A percentile compares a stretch with the other conserved stretches of the same genome.
Conservation (phyloP, 2,329 filamentous ascomycete genomes). For the Xylaria sp. region DNA sequence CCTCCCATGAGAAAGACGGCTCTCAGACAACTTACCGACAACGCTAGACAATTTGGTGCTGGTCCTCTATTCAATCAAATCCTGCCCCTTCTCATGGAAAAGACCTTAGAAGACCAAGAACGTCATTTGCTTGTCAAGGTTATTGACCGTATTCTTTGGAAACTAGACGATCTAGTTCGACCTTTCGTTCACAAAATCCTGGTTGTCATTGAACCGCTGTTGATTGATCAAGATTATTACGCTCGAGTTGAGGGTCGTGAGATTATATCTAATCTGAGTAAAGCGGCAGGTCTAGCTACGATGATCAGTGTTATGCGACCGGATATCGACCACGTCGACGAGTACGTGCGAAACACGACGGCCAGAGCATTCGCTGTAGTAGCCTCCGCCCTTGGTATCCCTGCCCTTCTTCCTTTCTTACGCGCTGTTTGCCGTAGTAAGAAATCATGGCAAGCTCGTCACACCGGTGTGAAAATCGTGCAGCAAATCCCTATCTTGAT, state of each 20-base stretch:
- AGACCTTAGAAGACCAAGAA: slow-evolving; percentile 94
- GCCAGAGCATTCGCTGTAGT: slow-evolving; percentile 96
- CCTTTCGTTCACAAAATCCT: slow-evolving; percentile 98
- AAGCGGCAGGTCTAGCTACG: slow-evolving; percentile 91
- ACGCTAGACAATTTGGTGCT: slow-evolving; percentile 91
- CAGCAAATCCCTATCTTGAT: slow-evolving; percentile 98
- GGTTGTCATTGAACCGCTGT: slow-evolving; percentile 96
- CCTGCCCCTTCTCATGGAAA: slow-evolving; percentile 94
- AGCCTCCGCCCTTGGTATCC: slow-evolving; percentile 91
- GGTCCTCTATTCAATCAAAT: slow-evolving; percentile 96
- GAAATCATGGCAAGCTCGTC: slow-evolving; percentile 97
- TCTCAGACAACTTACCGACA: slow-evolving; percentile 93
- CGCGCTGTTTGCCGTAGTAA: slow-evolving; percentile 95
- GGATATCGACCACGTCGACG: slow-evolving; percentile 96
- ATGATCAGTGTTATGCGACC: slow-evolving; percentile 99
- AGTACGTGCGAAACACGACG: slow-evolving; percentile 97
- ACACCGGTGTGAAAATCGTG: slow-evolving; percentile 98
- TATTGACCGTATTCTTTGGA: slow-evolving; percentile 97
- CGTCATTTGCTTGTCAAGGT: slow-evolving; percentile 98
- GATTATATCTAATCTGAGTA: slow-evolving; percentile 96
- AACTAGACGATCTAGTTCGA: slow-evolving; percentile 91
- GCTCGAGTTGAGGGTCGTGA: slow-evolving; percentile 96
- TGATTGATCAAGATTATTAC: slow-evolving; percentile 99
- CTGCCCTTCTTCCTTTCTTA: slow-evolving; percentile 88
- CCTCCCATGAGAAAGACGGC: slow-evolving; percentile 98